Conservation (phyloP, 1,284 basidiomycete genomes). For the Cystobasidium pallidum region DNA sequence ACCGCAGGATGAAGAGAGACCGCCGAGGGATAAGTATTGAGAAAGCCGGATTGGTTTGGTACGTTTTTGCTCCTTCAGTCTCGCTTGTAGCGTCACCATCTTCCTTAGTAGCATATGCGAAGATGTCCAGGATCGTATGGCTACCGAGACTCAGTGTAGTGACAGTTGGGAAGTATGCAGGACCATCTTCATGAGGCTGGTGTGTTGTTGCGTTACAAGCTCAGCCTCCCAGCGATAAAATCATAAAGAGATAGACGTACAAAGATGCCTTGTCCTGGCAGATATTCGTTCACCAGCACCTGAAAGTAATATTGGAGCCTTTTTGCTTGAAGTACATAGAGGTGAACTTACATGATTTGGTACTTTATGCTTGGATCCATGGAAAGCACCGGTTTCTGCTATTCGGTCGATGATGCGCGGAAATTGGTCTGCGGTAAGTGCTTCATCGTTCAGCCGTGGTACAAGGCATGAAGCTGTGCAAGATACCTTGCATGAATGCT, state of each 20-base stretch:
- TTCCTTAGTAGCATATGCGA: slow-evolving; percentile 53
- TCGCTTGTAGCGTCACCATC: not conserved
- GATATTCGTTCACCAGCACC: slow-evolving; percentile 60
- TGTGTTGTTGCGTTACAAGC: too few species aligned
- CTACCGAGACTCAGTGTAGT: slow-evolving; percentile 86
- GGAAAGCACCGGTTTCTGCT: slow-evolving; percentile 64
- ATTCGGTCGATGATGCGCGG: slow-evolving; percentile 76
- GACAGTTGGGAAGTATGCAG: slow-evolving; percentile 82
- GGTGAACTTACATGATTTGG: slow-evolving; percentile 81
- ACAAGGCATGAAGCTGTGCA: not conserved
- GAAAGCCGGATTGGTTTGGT: slow-evolving; percentile 34
- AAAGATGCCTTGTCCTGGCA: slow-evolving; percentile 88
- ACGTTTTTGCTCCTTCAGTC: slow-evolving; percentile 22
- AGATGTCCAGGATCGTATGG: slow-evolving; percentile 82
- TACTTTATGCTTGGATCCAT: slow-evolving; percentile 64
- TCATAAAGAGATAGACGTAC: too few species aligned
- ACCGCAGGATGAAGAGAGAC: slow-evolving; percentile 38
- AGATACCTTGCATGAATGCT: slow-evolving; percentile 63
- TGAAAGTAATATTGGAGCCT: slow-evolving; percentile 10
- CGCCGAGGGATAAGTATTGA: slow-evolving; percentile 42
- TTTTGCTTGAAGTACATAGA: not conserved
- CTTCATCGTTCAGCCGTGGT: not conserved
- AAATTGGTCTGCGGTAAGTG: slow-evolving; percentile 44
- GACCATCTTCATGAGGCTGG: slow-evolving; percentile 91
- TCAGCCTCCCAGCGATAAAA: too few species aligned